phyloP scores from a whole-genome alignment of 495 filamentous ascomycete species.

The Chlorociboria aeruginascens region DNA sequence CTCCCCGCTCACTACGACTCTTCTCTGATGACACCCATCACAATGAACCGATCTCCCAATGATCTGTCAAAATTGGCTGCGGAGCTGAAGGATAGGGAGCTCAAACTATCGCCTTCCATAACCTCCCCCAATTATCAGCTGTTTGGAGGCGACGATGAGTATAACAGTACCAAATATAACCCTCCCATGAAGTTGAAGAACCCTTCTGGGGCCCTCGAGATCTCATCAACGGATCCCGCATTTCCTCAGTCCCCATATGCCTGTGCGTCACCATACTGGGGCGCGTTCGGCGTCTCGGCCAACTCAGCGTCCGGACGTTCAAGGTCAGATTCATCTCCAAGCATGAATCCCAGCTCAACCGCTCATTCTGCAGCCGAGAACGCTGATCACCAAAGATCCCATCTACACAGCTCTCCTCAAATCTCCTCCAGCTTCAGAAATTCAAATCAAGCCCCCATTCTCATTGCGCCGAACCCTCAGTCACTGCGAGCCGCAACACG shows the following conservation, averaged over 20 bases:
- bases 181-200: constrained; percentile 15
- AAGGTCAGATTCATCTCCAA: constrained; percentile 2
- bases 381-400: not conserved
- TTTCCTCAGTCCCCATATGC: constrained; percentile 9
- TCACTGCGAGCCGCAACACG: not conserved
- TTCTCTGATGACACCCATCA: constrained; percentile 14
- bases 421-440: constrained; percentile 1
- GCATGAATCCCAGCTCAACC: constrained; percentile 5
- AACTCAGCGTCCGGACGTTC: constrained; percentile 3
- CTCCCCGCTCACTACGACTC: constrained; percentile 14
- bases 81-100: not conserved
- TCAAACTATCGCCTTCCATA: constrained; percentile 10
- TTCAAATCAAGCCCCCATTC: constrained; percentile 8
- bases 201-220: not conserved
- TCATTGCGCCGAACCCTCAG: constrained; percentile 10
- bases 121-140: constrained; percentile 7
- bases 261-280: constrained; percentile 4
- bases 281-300: constrained; percentile 7
- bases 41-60: constrained; percentile 6
- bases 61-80: not conserved
- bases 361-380: constrained; percentile 4
- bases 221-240: constrained; percentile 4
- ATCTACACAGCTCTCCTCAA: constrained; percentile 1
- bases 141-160: constrained; percentile 3
- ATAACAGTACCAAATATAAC: constrained; percentile 2